phyloP scores from a whole-genome alignment of 1,284 basidiomycete genomes.

The Apiotrichum mycotoxinovorans region DNA sequence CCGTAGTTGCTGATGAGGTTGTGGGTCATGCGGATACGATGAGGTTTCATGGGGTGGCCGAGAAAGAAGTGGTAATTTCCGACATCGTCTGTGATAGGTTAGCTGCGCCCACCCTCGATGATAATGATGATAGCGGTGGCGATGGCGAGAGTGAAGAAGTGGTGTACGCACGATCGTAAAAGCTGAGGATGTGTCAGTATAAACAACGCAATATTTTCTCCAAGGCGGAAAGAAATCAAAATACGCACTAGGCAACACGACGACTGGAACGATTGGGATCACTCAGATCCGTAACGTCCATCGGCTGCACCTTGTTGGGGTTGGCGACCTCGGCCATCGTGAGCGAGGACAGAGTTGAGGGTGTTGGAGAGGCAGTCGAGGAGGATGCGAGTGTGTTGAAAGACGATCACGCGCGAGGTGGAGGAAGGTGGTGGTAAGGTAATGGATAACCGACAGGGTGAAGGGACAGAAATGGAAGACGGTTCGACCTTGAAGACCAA shows the following conservation, averaged over 20 bases:
- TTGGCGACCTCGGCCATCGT: constrained; percentile 13
- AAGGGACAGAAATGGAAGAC: too few relatives aligned
- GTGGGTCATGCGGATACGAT: constrained; percentile 87
- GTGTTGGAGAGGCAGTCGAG: neutral
- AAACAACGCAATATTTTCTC: too few relatives aligned
- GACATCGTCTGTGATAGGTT: constrained; percentile 33
- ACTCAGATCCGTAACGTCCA: constrained; percentile 21
- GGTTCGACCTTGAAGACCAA: too few relatives aligned
- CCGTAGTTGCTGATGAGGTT: constrained; percentile 86
- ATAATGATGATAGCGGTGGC: neutral
- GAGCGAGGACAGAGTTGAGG: neutral
- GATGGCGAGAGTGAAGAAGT: too few relatives aligned
- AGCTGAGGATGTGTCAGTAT: constrained; percentile 20
- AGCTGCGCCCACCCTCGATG: neutral
- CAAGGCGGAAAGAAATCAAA: neutral
- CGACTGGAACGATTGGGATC: constrained; percentile 20
- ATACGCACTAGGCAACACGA: constrained; percentile 24
- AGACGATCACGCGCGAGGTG: neutral
- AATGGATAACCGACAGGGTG: too few relatives aligned
- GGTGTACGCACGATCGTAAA: constrained; percentile 33
- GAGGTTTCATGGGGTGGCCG: constrained; percentile 92
- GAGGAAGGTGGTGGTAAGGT: neutral
- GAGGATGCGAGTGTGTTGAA: neutral
- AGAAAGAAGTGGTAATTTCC: constrained; percentile 68
- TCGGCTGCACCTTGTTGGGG: constrained; percentile 13